Evolutionary conservation across 1,284 basidiomycete species (phyloP), one percentile per base, ranked within the genome.

Genomic region (Phylloboletellus chloephorus): DNA sequence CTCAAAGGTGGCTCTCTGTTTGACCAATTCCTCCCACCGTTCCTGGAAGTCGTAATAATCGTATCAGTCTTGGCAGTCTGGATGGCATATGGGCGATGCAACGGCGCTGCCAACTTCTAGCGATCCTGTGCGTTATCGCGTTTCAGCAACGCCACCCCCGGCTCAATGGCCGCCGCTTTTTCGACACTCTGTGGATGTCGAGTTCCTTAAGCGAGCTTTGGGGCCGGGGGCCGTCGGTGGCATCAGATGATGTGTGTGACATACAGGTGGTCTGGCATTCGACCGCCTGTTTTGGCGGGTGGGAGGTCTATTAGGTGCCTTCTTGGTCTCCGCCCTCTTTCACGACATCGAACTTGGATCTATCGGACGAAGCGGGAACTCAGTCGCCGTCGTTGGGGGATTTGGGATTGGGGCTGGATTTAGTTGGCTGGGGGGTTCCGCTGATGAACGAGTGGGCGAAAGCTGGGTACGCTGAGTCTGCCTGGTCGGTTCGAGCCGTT

Each of bases 281-380:
- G 50, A 49, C 19, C 47, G 52, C 25, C 20, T 77, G 6, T 60
- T 72, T 30, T 77, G 78, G 3, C 64, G 68, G 7, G 42, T 58
- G 1, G 76, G 72, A 1, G 67, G 63, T 3, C 59, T 79, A 0
- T 23, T 82, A 1, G 78, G 73, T 3, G 71, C 70, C 0, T 84
- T 84, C 53, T 43, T 74, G 3, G 53, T 71, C 5, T 82, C 79
- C 0, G 79, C 72, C 2, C 33, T 78, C 2, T 53, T 82, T 29
- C 81, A 84, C 49, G 67, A 73, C 49, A 47, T 71, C 16, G 78
- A 74, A 3, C 52, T 77, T 19, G 79, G 76, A 67, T 72, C 75
- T 0, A 67, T 76, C 66, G 76, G 73, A 1, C 63, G 61, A 8
- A 78, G 79, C 6, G 67, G 67, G 0, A 72, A 76, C 23, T 66